Base-by-base conservation (phyloP, 139 green algal genomes). In the Astrephomene gubernaculifera region DNA sequence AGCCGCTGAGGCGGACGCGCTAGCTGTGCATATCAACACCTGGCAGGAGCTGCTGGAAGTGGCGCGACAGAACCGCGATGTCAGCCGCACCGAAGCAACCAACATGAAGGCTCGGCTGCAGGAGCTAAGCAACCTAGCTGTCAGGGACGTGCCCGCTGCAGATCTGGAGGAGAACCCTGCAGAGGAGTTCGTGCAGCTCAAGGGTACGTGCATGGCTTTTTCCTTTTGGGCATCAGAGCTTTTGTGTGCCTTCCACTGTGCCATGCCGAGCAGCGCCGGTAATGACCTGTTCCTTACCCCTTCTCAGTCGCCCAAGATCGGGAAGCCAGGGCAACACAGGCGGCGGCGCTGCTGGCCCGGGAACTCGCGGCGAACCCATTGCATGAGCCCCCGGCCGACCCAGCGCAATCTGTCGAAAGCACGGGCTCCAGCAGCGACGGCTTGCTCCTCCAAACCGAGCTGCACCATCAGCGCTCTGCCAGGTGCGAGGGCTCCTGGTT, bases 21-120 rank as follows among this genome's bases (percentile, higher is more conserved):
- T 84, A n/a, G 43, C 31, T 27, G 78, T 74, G 31, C 78, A 74
- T 31, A 74, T 84, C 33, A 38, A 7, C 31, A 84, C 61, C 25
- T 84, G 78, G 78, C 38, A 54, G 14, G 78, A 84, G 60, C 63
- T 75, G 21, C 44, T 74, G 61, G 43, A 84, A 4, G 78, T 65
- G 19, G 63, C 78, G 36, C 61, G 61, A 1, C 67, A 84, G 63
- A 74, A 74, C 60, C 61, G 67, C 17, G 61, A 84, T 43, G 38
- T 43, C 10, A 74, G 78, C 41, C 41, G 78, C 31, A 29, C 22
- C 2, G 78, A 84, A n/a, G 78, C 78, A 8, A 41, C 31, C 1
- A 5, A 19, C 61, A 74, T 84, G 63, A 41, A 29, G 19, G 19
- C 31, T 0, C 43, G 78, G 61, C 63, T 84, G 36, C 12, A 36